Evolutionary conservation across 495 filamentous ascomycete species (phyloP).

Genomic region (Penicillium coprophilum): DNA sequence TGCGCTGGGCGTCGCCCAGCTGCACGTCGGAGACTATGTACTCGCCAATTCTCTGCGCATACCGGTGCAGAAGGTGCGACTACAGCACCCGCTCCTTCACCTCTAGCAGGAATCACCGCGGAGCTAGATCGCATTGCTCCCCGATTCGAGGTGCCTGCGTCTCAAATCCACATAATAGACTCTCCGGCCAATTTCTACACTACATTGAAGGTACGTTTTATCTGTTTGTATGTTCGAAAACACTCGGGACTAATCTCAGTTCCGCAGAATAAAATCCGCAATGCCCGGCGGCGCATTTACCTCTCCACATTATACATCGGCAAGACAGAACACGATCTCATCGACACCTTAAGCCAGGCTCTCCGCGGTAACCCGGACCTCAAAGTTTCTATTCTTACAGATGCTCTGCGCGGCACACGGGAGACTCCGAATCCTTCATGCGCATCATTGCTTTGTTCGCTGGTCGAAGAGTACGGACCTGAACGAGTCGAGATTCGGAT

Average conservation of each 20-base stretch:
- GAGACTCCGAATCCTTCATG: constrained; percentile 86
- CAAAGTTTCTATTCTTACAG: constrained; percentile 87
- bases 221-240: constrained; percentile 1
- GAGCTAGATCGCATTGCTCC: constrained; percentile 90
- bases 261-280: constrained; percentile 70
- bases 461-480: constrained; percentile 78
- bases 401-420: constrained; percentile 86
- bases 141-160: constrained; percentile 78
- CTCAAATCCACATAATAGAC: constrained; percentile 75
- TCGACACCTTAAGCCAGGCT: constrained; percentile 73
- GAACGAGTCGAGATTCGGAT: constrained; percentile 91
- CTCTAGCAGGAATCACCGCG: constrained; percentile 58
- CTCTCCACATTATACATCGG: constrained; percentile 95
- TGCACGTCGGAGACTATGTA: constrained; percentile 32
- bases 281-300: constrained; percentile 77
- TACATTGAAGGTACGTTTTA: constrained; percentile 69
- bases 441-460: constrained; percentile 81
- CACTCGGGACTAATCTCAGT: constrained; percentile 11
- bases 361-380: constrained; percentile 77
- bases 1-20: constrained; percentile 34
- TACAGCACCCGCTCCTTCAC: constrained; percentile 36
- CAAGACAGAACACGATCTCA: constrained; percentile 87
- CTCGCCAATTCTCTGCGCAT: constrained; percentile 45
- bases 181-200: constrained; percentile 84
- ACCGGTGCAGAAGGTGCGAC: constrained; percentile 23